Conservation (phyloP, 495 filamentous ascomycete genomes). For the Xylaria palmicola region DNA sequence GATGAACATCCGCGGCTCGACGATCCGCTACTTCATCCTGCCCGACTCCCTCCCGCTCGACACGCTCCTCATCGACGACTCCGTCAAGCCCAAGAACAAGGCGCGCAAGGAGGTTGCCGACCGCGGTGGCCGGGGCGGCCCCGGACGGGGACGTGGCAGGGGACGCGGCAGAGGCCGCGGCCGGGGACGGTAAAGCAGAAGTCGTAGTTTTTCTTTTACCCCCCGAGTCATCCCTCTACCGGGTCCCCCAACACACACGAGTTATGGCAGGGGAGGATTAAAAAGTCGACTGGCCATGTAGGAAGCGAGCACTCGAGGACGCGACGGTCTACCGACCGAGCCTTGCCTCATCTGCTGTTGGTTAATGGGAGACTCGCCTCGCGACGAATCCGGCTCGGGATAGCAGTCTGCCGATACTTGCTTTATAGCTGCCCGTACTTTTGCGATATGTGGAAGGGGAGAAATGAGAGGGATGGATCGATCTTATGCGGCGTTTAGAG, state of each 20-base stretch:
- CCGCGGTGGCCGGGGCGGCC: conserved; percentile 59
- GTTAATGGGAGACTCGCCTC: not conserved
- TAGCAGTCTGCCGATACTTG: not conserved
- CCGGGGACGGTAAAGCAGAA: conserved; percentile 11
- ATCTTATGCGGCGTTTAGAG: conserved; percentile 9
- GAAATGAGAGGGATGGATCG: not conserved
- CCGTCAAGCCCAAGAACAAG: conserved; percentile 99
- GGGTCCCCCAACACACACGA: not conserved
- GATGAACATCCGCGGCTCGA: conserved; percentile 94
- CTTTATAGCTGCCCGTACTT: not conserved
- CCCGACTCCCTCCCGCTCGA: conserved; percentile 93
- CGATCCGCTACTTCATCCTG: conserved; percentile 90
- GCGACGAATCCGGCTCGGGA: not conserved
- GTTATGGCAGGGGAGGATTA: not conserved
- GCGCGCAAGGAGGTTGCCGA: conserved; percentile 85
- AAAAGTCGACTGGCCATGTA: not conserved
- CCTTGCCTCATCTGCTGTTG: not conserved
- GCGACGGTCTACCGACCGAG: not conserved
- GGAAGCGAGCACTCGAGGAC: not conserved
- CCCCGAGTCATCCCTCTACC: not conserved
- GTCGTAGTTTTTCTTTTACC: not conserved
- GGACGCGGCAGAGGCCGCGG: conserved; percentile 60
- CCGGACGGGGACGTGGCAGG: conserved; percentile 58
- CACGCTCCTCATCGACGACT: conserved; percentile 90
- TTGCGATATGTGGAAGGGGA: not conserved